These are phyloP conservation scores for Phanerochaete sordida DNA, from an alignment of 768 basidiomycete species.

Conservation along the genomic window DNA sequence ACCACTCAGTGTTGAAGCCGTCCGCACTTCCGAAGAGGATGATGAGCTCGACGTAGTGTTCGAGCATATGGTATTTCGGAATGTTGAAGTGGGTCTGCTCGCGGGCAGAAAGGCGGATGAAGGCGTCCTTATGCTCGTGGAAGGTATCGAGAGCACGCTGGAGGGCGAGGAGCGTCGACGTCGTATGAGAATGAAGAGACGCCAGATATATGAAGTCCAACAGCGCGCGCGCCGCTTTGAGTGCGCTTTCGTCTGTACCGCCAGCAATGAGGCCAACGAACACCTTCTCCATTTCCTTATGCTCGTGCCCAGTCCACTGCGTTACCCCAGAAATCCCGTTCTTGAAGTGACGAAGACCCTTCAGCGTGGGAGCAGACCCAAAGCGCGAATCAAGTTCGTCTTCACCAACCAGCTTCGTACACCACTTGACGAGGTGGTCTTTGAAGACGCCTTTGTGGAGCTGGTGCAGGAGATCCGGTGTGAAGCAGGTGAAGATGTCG, in stretches of 20 bases:
- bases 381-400: slow-evolving; percentile 17
- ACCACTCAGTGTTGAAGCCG: slow-evolving; percentile 28
- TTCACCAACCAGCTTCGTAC: slow-evolving; percentile 8
- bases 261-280: slow-evolving; percentile 20
- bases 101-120: slow-evolving; percentile 30
- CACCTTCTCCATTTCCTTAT: slow-evolving; percentile 27
- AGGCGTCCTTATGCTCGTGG: slow-evolving; percentile 35
- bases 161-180: slow-evolving; percentile 27
- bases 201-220: slow-evolving; percentile 39
- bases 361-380: slow-evolving; percentile 1
- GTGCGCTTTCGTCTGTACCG: slow-evolving; percentile 10
- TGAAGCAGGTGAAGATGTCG: slow-evolving; percentile 35
- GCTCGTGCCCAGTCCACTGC: slow-evolving; percentile 42
- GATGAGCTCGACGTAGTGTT: slow-evolving; percentile 16
- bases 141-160: slow-evolving; percentile 27
- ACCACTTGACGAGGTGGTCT: slow-evolving; percentile 40
- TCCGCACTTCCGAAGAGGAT: slow-evolving; percentile 23
- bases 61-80: slow-evolving; percentile 16
- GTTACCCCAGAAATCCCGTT: slow-evolving; percentile 27
- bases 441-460: slow-evolving; percentile 45
- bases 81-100: slow-evolving; percentile 13
- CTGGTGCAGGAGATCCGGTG: slow-evolving; percentile 41
- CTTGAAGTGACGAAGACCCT: slow-evolving; percentile 18
- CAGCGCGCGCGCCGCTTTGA: slow-evolving; percentile 27
- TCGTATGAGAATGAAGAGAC: slow-evolving; percentile 30